These are phyloP conservation scores for Actinomortierella ambigua DNA, from an alignment of 371 early-diverging fungal genomes.

Conservation along the genomic window DNA sequence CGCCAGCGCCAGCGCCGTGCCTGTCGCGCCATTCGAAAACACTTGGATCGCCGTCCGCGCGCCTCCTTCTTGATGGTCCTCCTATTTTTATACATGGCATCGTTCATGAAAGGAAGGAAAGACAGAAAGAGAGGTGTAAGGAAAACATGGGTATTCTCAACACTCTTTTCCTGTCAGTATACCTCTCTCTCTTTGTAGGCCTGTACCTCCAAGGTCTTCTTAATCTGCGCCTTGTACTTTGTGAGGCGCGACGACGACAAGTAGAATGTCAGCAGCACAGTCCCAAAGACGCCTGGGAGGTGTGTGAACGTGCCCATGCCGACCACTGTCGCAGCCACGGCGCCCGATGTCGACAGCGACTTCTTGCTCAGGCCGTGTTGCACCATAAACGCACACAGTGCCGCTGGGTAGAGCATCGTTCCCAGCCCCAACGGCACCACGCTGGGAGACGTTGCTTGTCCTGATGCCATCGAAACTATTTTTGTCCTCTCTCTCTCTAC, in stretches of 20 bases:
- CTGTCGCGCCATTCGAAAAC: slow-evolving; percentile 78
- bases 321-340: slow-evolving; percentile 73
- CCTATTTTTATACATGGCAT: slow-evolving; percentile 11
- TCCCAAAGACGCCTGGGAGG: slow-evolving; percentile 59
- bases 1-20: slow-evolving; percentile 64
- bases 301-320: slow-evolving; percentile 78
- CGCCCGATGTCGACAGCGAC: slow-evolving; percentile 75
- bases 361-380: slow-evolving; percentile 65
- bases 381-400: slow-evolving; percentile 56
- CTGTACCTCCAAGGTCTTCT: slow-evolving; percentile 68
- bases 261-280: slow-evolving; percentile 76
- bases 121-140: background rate
- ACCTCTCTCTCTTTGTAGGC: too few species aligned
- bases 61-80: slow-evolving; percentile 51
- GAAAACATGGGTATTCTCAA: slow-evolving; percentile 3
- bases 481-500: too few species aligned
- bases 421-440: too few species aligned
- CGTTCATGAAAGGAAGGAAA: too few species aligned
- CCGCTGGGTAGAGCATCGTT: slow-evolving; percentile 27
- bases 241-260: slow-evolving; percentile 76
- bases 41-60: slow-evolving; percentile 80
- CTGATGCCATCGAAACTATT: too few species aligned
- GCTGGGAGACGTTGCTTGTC: too few species aligned
- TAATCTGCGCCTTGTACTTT: slow-evolving; percentile 74
- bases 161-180: too few species aligned